Evolutionary conservation across 306 rosid genomes (phyloP), one percentile per base, ranked within the genome.

Genomic region (Vachellia collinsii): DNA sequence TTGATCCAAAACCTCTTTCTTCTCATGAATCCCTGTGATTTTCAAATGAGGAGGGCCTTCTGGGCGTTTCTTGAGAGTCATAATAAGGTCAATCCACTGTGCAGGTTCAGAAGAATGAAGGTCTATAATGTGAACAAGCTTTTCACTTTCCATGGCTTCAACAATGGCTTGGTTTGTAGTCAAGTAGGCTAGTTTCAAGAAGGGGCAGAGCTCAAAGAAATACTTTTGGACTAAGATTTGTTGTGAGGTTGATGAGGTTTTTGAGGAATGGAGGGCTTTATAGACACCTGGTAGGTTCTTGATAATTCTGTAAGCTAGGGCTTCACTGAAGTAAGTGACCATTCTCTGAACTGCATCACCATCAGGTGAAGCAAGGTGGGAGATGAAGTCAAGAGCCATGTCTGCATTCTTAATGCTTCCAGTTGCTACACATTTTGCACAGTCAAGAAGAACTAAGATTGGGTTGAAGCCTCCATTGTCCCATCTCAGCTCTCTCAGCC

Each of bases 11-110:
- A 92, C 91, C 46, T 92, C 92, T 38, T 87, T 86, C 41, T 85
- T 87, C 67, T 88, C 92, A 78, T 94, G 91, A 85, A 92, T 90
- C n/a, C 94, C 92, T 0, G 99, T 94, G 42, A 94, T 94, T 50
- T 88, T 88, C 85, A 94, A 48, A 75, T 90, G 92, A 1, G 97
- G 99, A 1, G 95, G 97, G 9, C 97, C 95, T 39, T 87, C 99
- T 1, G 75, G 90, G 7, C 97, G 86, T 34, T 84, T 77, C 70
- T 81, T 90, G 10, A 91, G 78, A 1, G 89, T 91, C 44, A 77
- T 88, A 13, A 94, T 69, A 72, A 93, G 86, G 79, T 93, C 83
- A 58, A 91, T 79, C 99, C 97, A 92, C 67, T 94, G 97, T 0
- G 91, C 90, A 37, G 95, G 97, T 73, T 93, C 93, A 70, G 82